Percentiles rank a stretch among this genome's conserved stretches.
phyloP scores from a whole-genome alignment of 108 stramenopile genomes.

The Pelagomonas calceolata region DNA sequence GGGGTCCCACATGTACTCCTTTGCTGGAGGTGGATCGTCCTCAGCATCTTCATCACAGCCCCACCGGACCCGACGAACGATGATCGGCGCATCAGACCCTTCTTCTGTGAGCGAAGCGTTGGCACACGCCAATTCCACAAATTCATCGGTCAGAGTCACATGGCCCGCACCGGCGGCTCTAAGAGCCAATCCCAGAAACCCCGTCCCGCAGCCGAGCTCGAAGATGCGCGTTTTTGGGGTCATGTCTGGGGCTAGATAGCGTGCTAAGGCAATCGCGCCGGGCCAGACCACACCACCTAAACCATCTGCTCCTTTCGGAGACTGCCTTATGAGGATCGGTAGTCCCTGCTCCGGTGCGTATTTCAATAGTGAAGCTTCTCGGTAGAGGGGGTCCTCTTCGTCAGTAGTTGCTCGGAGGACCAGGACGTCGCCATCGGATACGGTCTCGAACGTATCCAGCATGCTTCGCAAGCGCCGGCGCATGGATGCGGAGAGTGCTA shows the following conservation, averaged over 20 bases:
- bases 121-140: not conserved
- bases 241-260: not conserved
- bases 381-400: no score
- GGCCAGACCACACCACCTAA: not conserved
- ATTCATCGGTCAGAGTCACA: not conserved
- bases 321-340: not conserved
- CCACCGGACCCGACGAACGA: not conserved
- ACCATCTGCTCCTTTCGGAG: not conserved
- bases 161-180: not conserved
- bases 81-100: not conserved
- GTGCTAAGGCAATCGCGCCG: not conserved
- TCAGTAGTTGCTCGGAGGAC: no score
- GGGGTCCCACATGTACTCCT: not conserved
- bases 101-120: not conserved
- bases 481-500: no score
- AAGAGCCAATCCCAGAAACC: not conserved
- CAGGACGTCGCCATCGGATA: no score
- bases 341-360: no score
- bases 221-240: not conserved
- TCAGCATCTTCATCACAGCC: not conserved
- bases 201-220: not conserved
- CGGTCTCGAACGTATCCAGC: no score
- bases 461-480: no score
- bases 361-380: no score
- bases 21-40: not conserved